phyloP scores from a whole-genome alignment of 495 filamentous ascomycete genomes.

The Talaromyces trachyspermus region DNA sequence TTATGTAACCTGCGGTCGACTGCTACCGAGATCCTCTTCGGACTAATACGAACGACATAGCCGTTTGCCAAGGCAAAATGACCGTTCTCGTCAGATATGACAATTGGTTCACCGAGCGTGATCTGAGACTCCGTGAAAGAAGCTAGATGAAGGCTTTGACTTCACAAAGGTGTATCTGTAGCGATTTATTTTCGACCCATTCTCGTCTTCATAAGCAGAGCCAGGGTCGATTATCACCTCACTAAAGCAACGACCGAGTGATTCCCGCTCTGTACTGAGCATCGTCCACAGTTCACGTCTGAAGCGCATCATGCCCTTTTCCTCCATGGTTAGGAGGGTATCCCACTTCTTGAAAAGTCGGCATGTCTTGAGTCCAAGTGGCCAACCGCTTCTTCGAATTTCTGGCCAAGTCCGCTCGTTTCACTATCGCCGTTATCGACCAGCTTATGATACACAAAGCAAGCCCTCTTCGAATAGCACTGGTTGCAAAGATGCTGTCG shows the following conservation, averaged over 20 bases:
- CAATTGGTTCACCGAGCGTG: constrained; percentile 81
- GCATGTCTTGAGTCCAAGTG: constrained; percentile 66
- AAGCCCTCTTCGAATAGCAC: constrained; percentile 83
- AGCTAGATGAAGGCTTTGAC: constrained; percentile 42
- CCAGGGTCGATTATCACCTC: constrained; percentile 72
- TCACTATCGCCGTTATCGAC: constrained; percentile 75
- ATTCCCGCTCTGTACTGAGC: constrained; percentile 80
- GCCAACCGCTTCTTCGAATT: constrained; percentile 66
- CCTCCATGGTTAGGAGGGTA: constrained; percentile 84
- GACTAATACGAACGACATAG: constrained; percentile 70
- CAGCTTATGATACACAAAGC: constrained; percentile 93
- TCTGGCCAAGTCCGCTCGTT: constrained; percentile 64
- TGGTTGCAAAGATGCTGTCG: constrained; percentile 65
- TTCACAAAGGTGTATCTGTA: constrained; percentile 80
- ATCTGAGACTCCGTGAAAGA: constrained; percentile 90
- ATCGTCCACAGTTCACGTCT: constrained; percentile 92
- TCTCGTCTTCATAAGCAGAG: constrained; percentile 56
- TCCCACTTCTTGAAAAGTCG: constrained; percentile 95
- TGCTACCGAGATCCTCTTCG: constrained; percentile 69
- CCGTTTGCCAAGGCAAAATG: constrained; percentile 93
- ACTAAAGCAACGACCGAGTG: constrained; percentile 70
- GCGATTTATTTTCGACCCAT: constrained; percentile 77
- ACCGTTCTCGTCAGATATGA: constrained; percentile 91
- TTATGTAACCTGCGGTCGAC: constrained; percentile 87
- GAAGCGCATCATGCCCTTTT: constrained; percentile 75